Evolutionary conservation across 2,329 filamentous ascomycete species (phyloP).

Genomic region (Aureobasidium melanogenum): DNA sequence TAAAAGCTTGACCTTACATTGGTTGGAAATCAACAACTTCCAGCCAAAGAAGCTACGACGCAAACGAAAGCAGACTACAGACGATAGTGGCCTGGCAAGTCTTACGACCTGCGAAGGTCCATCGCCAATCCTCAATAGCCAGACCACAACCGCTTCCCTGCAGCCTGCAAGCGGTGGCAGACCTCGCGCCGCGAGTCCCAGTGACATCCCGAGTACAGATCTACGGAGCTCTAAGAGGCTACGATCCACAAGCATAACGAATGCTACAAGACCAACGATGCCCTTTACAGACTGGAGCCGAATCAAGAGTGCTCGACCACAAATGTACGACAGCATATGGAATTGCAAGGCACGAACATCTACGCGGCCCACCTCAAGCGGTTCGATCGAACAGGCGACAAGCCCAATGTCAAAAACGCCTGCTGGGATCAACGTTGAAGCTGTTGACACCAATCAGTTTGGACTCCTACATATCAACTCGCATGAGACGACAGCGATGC

Average conservation of each 20-base stretch:
- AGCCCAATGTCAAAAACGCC: not conserved
- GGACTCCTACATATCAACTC: not conserved
- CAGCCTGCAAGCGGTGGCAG: too few relatives aligned
- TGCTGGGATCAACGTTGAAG: not conserved
- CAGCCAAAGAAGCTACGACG: conserved; percentile 38
- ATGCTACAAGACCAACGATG: not conserved
- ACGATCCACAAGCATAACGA: too few relatives aligned
- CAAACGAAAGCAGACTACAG: not conserved
- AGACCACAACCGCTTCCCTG: not conserved
- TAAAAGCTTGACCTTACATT: conserved; percentile 60
- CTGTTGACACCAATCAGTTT: not conserved
- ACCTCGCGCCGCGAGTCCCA: not conserved
- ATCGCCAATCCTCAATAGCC: not conserved
- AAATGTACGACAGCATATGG: conserved; percentile 25
- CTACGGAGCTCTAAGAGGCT: not conserved
- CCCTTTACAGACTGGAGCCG: conserved; percentile 33
- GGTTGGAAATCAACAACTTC: conserved; percentile 65
- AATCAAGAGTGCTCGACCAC: conserved; percentile 33
- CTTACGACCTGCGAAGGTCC: not conserved
- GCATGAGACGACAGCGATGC: not conserved
- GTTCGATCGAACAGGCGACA: not conserved
- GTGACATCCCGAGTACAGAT: too few relatives aligned
- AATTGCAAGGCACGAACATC: not conserved
- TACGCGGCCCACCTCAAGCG: not conserved
- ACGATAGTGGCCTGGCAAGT: not conserved